Conservation (phyloP, 352 stramenopile species). For the Globisporangium ultimum region DNA sequence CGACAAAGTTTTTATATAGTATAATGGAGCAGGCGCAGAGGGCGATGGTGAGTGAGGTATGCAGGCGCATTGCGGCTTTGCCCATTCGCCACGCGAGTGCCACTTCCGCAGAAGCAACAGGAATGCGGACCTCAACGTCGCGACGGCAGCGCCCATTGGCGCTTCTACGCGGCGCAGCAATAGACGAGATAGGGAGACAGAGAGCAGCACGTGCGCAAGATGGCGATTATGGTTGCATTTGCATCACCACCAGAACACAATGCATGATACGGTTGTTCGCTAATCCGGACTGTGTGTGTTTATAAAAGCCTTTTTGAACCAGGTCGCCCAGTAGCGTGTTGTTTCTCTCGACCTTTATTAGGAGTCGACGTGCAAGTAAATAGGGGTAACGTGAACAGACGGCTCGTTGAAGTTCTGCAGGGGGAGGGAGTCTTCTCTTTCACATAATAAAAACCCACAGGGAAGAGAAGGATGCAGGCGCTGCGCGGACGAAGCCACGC, state of each 20-base stretch:
- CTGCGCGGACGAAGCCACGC: conserved; percentile 8
- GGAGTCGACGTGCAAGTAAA: not conserved
- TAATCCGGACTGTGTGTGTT: not conserved
- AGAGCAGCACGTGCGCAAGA: no score
- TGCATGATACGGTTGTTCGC: no score
- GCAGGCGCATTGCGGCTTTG: no score
- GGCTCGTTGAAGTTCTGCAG: not conserved
- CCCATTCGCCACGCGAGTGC: no score
- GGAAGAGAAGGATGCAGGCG: not conserved
- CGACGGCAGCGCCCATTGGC: no score
- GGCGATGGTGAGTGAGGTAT: not conserved
- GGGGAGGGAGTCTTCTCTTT: not conserved
- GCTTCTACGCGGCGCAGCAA: no score
- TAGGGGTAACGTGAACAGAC: not conserved
- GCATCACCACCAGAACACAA: no score
- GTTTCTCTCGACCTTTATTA: not conserved
- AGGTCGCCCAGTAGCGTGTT: not conserved
- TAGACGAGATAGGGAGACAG: no score
- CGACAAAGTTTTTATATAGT: not conserved
- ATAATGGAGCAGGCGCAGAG: conserved; percentile 2
- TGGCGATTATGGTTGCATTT: no score
- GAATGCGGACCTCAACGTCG: no score
- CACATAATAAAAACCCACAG: not conserved
- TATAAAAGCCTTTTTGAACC: not conserved
- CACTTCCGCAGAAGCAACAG: no score